Conservation (phyloP, 208 protist species). For the Acanthamoeba quina region DNA sequence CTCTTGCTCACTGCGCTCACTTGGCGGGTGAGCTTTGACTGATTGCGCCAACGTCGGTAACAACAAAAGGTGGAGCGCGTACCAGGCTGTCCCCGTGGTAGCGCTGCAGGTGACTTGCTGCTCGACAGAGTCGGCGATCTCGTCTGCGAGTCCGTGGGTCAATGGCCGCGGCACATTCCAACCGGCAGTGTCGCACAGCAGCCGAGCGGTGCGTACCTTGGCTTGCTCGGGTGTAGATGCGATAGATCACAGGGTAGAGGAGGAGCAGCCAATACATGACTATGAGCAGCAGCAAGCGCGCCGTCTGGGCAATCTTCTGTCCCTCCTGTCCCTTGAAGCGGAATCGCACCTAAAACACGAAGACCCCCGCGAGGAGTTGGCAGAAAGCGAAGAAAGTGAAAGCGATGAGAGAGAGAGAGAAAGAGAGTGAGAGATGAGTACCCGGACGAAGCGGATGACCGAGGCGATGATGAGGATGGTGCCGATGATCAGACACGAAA, state of each 20-base stretch:
- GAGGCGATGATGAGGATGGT: not conserved
- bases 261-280: slow-evolving; percentile 37
- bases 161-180: not conserved
- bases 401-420: not conserved
- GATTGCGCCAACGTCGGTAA: not conserved
- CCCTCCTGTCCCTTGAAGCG: not conserved
- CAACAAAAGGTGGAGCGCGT: not conserved
- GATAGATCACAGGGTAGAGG: not conserved
- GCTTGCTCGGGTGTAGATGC: not conserved
- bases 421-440: not conserved
- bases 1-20: not conserved
- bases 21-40: not conserved
- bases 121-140: not conserved
- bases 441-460: not conserved
- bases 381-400: no score
- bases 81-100: not conserved
- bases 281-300: slow-evolving; percentile 7
- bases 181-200: not conserved
- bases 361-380: not conserved
- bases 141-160: not conserved
- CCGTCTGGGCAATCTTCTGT: slow-evolving; percentile 16
- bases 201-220: not conserved
- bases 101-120: slow-evolving; percentile 44
- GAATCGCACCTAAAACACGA: not conserved
- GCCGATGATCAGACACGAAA: not conserved